A percentile compares a stretch with the other conserved stretches of the same genome.
phyloP scores from a whole-genome alignment of 371 early-diverging fungal genomes.

The Lichtheimia corymbifera region DNA sequence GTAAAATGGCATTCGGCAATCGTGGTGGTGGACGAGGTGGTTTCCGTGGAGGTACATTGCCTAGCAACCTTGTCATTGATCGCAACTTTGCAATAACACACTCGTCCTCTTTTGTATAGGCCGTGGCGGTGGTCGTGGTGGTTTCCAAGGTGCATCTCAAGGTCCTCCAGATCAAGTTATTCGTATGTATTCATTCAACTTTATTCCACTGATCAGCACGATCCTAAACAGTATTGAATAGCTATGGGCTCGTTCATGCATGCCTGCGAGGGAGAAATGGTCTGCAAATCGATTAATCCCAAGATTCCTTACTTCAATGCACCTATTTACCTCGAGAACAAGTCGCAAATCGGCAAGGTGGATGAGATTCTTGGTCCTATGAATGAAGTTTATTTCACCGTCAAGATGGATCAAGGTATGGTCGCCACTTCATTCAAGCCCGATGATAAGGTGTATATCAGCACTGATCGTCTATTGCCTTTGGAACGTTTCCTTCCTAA shows the following conservation, averaged over 20 bases:
- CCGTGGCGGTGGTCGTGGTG: conserved; percentile 71
- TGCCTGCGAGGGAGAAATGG: conserved; percentile 96
- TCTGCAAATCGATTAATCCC: conserved; percentile 88
- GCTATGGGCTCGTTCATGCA: conserved; percentile 95
- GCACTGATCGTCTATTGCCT: conserved; percentile 91
- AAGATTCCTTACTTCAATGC: conserved; percentile 99
- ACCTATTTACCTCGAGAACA: conserved; percentile 95
- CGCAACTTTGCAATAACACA: neutral
- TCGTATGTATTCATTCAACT: conserved; percentile 45
- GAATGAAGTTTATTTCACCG: conserved; percentile 96
- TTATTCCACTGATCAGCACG: neutral
- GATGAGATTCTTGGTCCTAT: conserved; percentile 99
- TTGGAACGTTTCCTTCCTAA: conserved; percentile 97
- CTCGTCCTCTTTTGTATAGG: conserved; percentile 31
- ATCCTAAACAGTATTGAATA: conserved; percentile 10
- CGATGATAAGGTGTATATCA: conserved; percentile 91
- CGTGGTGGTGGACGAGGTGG: conserved; percentile 49
- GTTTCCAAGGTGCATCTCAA: conserved; percentile 53
- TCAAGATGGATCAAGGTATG: conserved; percentile 94
- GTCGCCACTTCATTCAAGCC: conserved; percentile 89
- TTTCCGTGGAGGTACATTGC: conserved; percentile 36
- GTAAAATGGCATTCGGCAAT: conserved; percentile 40
- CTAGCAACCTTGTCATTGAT: neutral
- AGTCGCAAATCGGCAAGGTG: conserved; percentile 98
- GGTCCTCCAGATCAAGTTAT: conserved; percentile 83